These are phyloP conservation scores for Gentiana macrophylla DNA, from an alignment of 257 asterid genomes.

Conservation along the genomic window DNA sequence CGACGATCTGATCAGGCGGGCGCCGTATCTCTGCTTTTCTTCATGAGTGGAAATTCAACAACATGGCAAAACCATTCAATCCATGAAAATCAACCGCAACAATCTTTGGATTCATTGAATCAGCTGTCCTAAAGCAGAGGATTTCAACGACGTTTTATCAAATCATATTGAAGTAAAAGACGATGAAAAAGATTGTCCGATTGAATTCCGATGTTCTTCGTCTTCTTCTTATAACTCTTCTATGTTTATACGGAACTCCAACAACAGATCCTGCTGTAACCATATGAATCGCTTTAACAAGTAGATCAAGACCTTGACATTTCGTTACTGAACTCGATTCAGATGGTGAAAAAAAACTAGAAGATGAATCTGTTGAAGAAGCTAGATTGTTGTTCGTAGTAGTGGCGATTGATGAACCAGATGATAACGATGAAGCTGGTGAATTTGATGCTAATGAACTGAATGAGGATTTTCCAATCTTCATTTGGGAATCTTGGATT, in stretches of 20 bases:
- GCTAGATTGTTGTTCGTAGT: slow-evolving; percentile 28
- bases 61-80: no score
- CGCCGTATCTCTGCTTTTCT: no score
- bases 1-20: no score
- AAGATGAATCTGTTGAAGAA: slow-evolving; percentile 51
- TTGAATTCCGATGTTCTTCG: slow-evolving; percentile 16
- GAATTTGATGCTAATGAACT: slow-evolving; percentile 16
- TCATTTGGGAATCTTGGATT: slow-evolving; percentile 3
- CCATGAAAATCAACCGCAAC: no score
- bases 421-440: slow-evolving; percentile 30
- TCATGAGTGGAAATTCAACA: no score
- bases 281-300: slow-evolving; percentile 76
- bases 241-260: slow-evolving; percentile 79
- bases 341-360: slow-evolving; percentile 21
- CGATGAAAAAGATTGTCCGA: no score
- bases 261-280: slow-evolving; percentile 61
- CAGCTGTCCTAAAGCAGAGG: no score
- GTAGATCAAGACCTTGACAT: slow-evolving; percentile 82
- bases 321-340: slow-evolving; percentile 18
- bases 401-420: slow-evolving; percentile 29
- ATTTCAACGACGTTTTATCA: no score
- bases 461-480: slow-evolving; percentile 13
- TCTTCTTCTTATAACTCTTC: slow-evolving; percentile 50
- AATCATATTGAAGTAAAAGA: no score
- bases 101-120: no score